Conservation (phyloP, 2,329 filamentous ascomycete species). For the Sordariomycetes sp. region DNA sequence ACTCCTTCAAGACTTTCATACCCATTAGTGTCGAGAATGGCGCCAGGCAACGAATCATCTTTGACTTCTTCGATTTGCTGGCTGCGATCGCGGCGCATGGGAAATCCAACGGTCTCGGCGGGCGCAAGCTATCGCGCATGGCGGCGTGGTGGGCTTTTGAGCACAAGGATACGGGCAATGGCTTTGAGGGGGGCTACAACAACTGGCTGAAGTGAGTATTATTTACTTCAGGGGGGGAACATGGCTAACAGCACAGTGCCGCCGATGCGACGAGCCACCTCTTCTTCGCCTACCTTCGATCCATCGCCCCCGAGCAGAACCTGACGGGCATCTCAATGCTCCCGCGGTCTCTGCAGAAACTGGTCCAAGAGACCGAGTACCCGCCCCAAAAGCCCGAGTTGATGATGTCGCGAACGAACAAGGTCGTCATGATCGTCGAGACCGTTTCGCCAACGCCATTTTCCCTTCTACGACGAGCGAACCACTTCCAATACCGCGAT, state of each 20-base stretch:
- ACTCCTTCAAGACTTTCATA: slow-evolving; percentile 95
- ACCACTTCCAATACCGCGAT: slow-evolving; percentile 91
- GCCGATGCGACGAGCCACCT: slow-evolving; percentile 94
- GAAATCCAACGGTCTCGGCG: slow-evolving; percentile 87
- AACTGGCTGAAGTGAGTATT: slow-evolving; percentile 65
- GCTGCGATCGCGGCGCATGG: slow-evolving; percentile 86
- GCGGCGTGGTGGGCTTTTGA: slow-evolving; percentile 99
- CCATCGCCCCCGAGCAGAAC: slow-evolving; percentile 71
- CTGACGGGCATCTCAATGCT: slow-evolving; percentile 75
- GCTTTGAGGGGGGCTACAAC: slow-evolving; percentile 91
- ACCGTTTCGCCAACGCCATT: slow-evolving; percentile 92
- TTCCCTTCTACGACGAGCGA: slow-evolving; percentile 77
- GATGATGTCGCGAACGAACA: slow-evolving; percentile 72
- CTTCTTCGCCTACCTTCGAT: slow-evolving; percentile 95
- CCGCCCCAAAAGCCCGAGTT: slow-evolving; percentile 72
- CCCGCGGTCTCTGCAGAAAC: slow-evolving; percentile 81
- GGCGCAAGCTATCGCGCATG: slow-evolving; percentile 87
- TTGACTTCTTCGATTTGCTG: slow-evolving; percentile 92
- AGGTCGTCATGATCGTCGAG: slow-evolving; percentile 95
- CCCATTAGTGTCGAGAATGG: slow-evolving; percentile 86
- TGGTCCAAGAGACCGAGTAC: slow-evolving; percentile 89
- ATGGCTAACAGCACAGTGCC: slow-evolving; percentile 44
- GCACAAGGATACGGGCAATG: slow-evolving; percentile 74
- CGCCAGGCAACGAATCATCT: slow-evolving; percentile 78
- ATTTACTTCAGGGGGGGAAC: neutral